Percentiles rank a stretch among this genome's conserved stretches.
phyloP scores from a whole-genome alignment of 352 stramenopile genomes.

The Peronospora belbahrii region DNA sequence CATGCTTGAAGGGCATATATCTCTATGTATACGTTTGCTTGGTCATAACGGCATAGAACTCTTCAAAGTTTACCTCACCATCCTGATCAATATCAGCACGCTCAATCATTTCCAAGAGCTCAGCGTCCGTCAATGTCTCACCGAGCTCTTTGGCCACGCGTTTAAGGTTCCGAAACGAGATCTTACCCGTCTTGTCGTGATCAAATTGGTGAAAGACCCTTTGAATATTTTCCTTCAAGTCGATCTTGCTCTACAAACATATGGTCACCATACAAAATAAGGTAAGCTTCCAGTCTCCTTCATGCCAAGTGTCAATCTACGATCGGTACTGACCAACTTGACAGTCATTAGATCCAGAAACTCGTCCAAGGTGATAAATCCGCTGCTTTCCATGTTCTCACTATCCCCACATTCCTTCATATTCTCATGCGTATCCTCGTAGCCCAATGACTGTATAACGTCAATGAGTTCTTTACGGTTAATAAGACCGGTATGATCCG shows the following conservation, averaged over 20 bases:
- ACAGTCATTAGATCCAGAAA: constrained; percentile 96
- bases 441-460: constrained; percentile 94
- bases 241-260: constrained; percentile 89
- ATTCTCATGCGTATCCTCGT: constrained; percentile 96
- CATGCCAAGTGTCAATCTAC: no score
- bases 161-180: constrained; percentile 96
- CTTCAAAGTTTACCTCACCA: constrained; percentile 94
- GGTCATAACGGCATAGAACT: constrained; percentile 99
- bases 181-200: constrained; percentile 95
- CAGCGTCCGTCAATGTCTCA: constrained; percentile 98
- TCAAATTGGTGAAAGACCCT: constrained; percentile 97
- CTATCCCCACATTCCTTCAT: constrained; percentile 94
- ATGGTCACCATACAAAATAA: no score
- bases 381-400: constrained; percentile 93
- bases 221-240: constrained; percentile 94
- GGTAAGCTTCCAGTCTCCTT: no score
- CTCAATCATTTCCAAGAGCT: constrained; percentile 99
- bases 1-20: constrained; percentile 2
- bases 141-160: constrained; percentile 97
- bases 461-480: constrained; percentile 96
- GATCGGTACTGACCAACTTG: constrained; percentile 82
- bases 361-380: constrained; percentile 95
- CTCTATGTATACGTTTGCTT: constrained; percentile 88
- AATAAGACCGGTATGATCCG: constrained; percentile 93
- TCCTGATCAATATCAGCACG: constrained; percentile 92